phyloP scores from a whole-genome alignment of 306 rosid species.

The Cyamopsis tetragonoloba region DNA sequence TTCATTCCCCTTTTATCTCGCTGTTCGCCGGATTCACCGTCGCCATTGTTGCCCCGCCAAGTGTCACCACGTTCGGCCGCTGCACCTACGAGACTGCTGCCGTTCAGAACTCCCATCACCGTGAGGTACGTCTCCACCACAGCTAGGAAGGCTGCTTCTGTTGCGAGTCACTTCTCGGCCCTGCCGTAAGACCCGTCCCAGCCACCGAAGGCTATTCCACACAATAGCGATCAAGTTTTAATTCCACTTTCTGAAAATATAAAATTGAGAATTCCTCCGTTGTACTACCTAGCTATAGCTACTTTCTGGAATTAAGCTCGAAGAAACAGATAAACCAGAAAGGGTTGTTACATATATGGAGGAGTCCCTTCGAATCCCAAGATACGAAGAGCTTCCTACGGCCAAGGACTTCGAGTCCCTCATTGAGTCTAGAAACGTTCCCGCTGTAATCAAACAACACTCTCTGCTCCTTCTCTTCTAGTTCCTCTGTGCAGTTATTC shows the following conservation, averaged over 20 bases:
- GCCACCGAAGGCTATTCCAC: too few species aligned
- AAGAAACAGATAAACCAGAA: not conserved
- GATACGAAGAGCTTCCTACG: slow-evolving; percentile 48
- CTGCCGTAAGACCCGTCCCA: too few species aligned
- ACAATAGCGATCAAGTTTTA: too few species aligned
- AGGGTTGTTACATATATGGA: slow-evolving; percentile 25
- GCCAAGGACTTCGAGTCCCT: slow-evolving; percentile 34
- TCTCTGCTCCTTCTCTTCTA: not conserved
- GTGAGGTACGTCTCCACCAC: too few species aligned
- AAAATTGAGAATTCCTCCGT: not conserved
- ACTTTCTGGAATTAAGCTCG: not conserved
- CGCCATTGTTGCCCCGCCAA: too few species aligned
- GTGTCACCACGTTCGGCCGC: too few species aligned
- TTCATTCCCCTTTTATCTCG: too few species aligned
- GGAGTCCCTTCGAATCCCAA: slow-evolving; percentile 38
- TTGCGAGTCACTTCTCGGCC: too few species aligned
- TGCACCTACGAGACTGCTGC: too few species aligned
- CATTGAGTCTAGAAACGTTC: slow-evolving; percentile 31
- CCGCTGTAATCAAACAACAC: slow-evolving; percentile 34
- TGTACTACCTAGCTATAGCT: not conserved
- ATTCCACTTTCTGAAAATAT: not conserved
- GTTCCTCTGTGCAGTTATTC: not conserved
- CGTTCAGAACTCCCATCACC: too few species aligned
- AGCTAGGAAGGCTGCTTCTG: too few species aligned
- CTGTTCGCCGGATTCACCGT: too few species aligned